Base-by-base conservation (phyloP, 306 rosid species). In the Pterocarpus santalinus region DNA sequence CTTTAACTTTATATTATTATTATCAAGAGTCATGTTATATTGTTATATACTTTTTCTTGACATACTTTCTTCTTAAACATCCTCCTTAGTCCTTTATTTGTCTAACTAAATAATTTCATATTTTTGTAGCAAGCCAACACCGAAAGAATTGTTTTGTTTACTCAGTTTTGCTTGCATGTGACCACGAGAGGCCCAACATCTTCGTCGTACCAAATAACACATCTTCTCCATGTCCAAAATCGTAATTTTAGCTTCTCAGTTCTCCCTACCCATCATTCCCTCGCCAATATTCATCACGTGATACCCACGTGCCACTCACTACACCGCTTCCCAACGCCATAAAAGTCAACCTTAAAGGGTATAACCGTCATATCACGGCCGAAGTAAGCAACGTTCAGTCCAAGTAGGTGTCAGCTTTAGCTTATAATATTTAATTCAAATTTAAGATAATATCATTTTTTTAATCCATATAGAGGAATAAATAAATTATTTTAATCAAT, bases 291-390 rank as follows among this genome's bases (percentile, higher is more conserved):
- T 52, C 6, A 17, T 52, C 58, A 52, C 58, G 58, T 15, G 58
- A 52, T 52, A 7, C 58, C 16, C 58, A 52, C 58, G 58, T 15
- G 58, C 7, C 58, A 14, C 4, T 13, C 58, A 52, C 5, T 52
- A n/a, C 13, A 52, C 8, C 58, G 58, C 17, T 13, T 52, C 22
- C 4, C 8, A 52, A 5, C 7, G 3, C 9, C 28, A 15, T 7
- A 55, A 55, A 62, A 49, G 80, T 76, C 80, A 64, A 76, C 80
- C 0, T 8, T 6, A 49, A 49, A 64, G 80, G 80, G 52, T 51
- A 44, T 64, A 51, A 16, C 1, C 1, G 73, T 76, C 64, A 51
- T 13, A 44, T 35, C 53, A 1, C 4, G 0, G 2, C 4, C 49
- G 1, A 16, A 63, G 36, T 46, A 33, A 33, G 60, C 62, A 76